Evolutionary conservation across 2,329 filamentous ascomycete species (phyloP).

Genomic region (Scedosporium dehoogii): DNA sequence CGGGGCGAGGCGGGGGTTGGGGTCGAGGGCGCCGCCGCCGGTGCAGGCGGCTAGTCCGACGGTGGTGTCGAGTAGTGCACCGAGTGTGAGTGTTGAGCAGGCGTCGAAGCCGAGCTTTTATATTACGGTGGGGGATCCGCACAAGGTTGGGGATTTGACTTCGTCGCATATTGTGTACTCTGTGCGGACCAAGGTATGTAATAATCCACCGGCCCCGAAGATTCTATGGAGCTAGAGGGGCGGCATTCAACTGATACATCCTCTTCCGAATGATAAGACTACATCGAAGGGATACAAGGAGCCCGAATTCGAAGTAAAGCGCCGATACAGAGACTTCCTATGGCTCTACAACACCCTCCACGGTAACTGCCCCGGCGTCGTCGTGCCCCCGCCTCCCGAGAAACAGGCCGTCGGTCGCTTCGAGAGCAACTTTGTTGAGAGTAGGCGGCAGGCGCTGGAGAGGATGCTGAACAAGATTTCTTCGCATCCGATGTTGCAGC

Average conservation of each 20-base stretch:
- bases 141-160: slow-evolving; percentile 94
- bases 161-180: slow-evolving; percentile 97
- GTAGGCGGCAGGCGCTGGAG: slow-evolving; percentile 79
- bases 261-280: slow-evolving; percentile 38
- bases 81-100: slow-evolving; percentile 85
- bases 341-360: slow-evolving; percentile 96
- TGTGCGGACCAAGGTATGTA: slow-evolving; percentile 74
- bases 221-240: too few species aligned
- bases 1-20: slow-evolving; percentile 18
- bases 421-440: slow-evolving; percentile 94
- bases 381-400: slow-evolving; percentile 91
- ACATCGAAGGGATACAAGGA: slow-evolving; percentile 93
- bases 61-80: slow-evolving; percentile 45
- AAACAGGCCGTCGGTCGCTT: slow-evolving; percentile 97
- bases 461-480: slow-evolving; percentile 98
- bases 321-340: slow-evolving; percentile 90
- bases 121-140: slow-evolving; percentile 88
- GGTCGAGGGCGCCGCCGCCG: slow-evolving; percentile 57
- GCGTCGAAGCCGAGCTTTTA: slow-evolving; percentile 86
- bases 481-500: slow-evolving; percentile 78
- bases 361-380: slow-evolving; percentile 86
- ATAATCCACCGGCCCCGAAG: too few species aligned
- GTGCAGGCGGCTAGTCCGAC: slow-evolving; percentile 48
- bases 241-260: too few species aligned
- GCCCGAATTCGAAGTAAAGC: slow-evolving; percentile 83